Evolutionary conservation across 805 yeast genomes (phyloP).

Genomic region (Grigorovia jiainica): DNA sequence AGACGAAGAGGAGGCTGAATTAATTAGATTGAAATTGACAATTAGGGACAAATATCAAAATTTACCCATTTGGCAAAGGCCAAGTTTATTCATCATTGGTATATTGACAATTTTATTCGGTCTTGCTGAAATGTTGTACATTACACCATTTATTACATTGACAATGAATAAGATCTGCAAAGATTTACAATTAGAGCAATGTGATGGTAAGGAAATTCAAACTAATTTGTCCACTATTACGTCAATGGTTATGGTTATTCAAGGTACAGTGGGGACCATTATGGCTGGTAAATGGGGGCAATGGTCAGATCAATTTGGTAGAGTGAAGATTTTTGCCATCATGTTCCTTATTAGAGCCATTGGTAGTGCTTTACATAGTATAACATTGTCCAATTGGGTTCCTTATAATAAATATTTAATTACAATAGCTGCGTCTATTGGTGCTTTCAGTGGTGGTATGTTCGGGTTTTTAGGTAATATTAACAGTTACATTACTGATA

Average conservation of each 20-base stretch:
- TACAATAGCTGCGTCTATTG: constrained; percentile 36
- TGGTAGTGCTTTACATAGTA: constrained; percentile 12
- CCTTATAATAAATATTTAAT: constrained; percentile 33
- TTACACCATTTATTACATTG: constrained; percentile 32
- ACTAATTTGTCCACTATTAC: constrained; percentile 39
- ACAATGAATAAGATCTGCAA: constrained; percentile 35
- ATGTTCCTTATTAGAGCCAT: constrained; percentile 21
- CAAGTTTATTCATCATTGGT: constrained; percentile 45
- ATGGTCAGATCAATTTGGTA: constrained; percentile 54
- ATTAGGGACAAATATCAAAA: constrained; percentile 35
- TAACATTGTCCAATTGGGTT: constrained; percentile 28
- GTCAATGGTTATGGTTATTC: constrained; percentile 33
- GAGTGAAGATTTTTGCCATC: constrained; percentile 40
- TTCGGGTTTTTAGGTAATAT: constrained; percentile 46
- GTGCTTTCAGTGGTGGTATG: constrained; percentile 54
- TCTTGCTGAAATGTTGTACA: constrained; percentile 32
- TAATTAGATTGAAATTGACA: constrained; percentile 38
- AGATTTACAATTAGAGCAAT: constrained; percentile 23
- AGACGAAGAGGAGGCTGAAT: constrained; percentile 9
- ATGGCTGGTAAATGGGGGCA: constrained; percentile 58
- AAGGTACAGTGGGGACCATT: constrained; percentile 39
- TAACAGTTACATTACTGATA: constrained; percentile 67
- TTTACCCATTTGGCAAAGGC: constrained; percentile 33
- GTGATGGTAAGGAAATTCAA: constrained; percentile 36
- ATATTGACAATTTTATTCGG: constrained; percentile 34